These are phyloP conservation scores for Yamadazyma oceani DNA, from an alignment of 1,139 yeast species.

Conservation along the genomic window DNA sequence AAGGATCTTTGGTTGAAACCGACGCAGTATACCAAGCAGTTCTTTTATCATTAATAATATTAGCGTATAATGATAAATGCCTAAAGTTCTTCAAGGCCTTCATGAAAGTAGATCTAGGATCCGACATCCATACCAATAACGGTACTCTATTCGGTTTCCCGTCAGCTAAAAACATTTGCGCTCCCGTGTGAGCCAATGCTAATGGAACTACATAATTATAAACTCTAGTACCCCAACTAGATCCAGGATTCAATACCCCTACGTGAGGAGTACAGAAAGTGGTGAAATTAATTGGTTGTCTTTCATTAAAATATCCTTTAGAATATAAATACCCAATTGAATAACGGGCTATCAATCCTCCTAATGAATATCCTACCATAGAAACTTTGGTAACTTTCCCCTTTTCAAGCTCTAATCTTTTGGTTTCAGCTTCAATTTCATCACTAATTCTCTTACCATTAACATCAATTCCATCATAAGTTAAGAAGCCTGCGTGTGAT, in stretches of 20 bases:
- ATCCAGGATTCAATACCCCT: constrained; percentile 69
- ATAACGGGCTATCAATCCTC: constrained; percentile 76
- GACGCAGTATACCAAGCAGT: constrained; percentile 84
- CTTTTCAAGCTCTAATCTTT: constrained; percentile 23
- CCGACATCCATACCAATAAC: constrained; percentile 64
- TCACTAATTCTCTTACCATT: constrained; percentile 76
- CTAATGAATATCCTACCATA: constrained; percentile 77
- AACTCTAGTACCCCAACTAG: constrained; percentile 37
- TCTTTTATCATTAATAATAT: constrained; percentile 74
- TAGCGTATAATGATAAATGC: constrained; percentile 62
- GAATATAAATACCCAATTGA: constrained; percentile 68
- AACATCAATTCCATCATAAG: constrained; percentile 84
- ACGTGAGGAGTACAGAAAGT: constrained; percentile 85
- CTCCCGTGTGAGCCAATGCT: constrained; percentile 68
- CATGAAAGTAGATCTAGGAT: constrained; percentile 58
- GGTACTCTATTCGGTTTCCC: constrained; percentile 33
- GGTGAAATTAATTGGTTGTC: constrained; percentile 59
- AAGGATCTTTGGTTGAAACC: constrained; percentile 66
- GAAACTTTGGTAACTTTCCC: constrained; percentile 55
- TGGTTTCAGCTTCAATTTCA: constrained; percentile 57
- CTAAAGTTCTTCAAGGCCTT: constrained; percentile 54
- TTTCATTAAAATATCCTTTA: constrained; percentile 50
- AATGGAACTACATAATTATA: constrained; percentile 64
- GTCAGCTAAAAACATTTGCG: constrained; percentile 69
- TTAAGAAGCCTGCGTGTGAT: constrained; percentile 64